Percentiles rank a stretch among this genome's conserved stretches.
phyloP scores from a whole-genome alignment of 441 rosid species.

The Syzygium syzygioides region DNA sequence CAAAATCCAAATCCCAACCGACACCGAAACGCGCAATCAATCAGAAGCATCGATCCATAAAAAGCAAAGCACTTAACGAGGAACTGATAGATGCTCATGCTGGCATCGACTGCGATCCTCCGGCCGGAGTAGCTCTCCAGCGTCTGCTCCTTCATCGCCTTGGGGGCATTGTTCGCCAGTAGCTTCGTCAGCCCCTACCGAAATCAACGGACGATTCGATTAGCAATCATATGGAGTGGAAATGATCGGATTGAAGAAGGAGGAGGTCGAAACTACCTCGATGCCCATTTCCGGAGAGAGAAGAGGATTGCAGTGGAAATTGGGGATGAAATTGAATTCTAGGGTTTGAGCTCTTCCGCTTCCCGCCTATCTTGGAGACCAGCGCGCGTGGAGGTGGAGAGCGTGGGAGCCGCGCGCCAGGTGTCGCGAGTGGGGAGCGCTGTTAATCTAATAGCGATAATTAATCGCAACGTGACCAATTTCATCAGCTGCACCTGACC shows the following conservation, averaged over 20 bases:
- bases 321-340: not conserved
- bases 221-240: not conserved
- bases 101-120: constrained; percentile 55
- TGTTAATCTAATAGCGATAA: no score
- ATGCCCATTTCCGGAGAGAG: not conserved
- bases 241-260: not conserved
- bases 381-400: not conserved
- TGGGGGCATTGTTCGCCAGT: constrained; percentile 68
- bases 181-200: constrained; percentile 3
- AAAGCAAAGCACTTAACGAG: not conserved
- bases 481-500: no score
- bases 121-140: constrained; percentile 56
- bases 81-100: constrained; percentile 74
- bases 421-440: not conserved
- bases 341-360: not conserved
- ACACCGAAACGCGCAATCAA: no score
- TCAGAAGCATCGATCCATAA: not conserved
- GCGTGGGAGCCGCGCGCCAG: not conserved
- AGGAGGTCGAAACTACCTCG: not conserved
- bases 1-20: no score
- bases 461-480: no score
- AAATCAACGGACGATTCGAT: no score
- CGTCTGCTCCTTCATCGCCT: constrained; percentile 78
- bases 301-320: no score
- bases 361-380: not conserved